Conservation (phyloP, 371 early-diverging fungal species). For the Zychaea mexicana region DNA sequence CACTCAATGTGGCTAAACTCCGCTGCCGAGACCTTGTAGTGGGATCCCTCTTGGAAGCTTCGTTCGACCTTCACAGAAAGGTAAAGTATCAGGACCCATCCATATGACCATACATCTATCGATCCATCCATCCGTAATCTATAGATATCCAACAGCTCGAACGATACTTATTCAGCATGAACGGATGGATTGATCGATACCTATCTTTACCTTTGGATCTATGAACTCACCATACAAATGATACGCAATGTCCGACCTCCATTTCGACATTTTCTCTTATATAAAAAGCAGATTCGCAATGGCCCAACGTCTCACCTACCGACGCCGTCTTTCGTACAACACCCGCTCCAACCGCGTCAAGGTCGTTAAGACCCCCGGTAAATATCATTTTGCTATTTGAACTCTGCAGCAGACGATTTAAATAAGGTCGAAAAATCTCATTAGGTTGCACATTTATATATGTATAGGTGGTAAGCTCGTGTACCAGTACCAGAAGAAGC, state of each 20-base stretch:
- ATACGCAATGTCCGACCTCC: slow-evolving; percentile 4
- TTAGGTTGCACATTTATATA: neutral
- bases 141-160: neutral
- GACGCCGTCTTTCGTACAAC: slow-evolving; percentile 98
- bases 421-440: neutral
- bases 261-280: neutral
- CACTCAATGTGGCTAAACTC: too few relatives aligned
- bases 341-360: slow-evolving; percentile 97
- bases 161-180: neutral
- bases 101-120: neutral
- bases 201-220: too few relatives aligned
- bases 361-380: slow-evolving; percentile 97
- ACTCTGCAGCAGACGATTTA: neutral
- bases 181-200: neutral
- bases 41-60: neutral
- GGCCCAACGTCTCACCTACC: slow-evolving; percentile 96
- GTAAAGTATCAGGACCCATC: neutral
- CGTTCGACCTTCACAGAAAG: neutral
- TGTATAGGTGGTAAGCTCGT: slow-evolving; percentile 85
- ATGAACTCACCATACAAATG: neutral
- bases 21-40: too few relatives aligned
- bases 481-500: slow-evolving; percentile 92
- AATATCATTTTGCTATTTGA: neutral
- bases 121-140: slow-evolving; percentile 5
- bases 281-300: slow-evolving; percentile 52